Conservation (phyloP, 345 rosid genomes). For the Camelina neglecta region DNA sequence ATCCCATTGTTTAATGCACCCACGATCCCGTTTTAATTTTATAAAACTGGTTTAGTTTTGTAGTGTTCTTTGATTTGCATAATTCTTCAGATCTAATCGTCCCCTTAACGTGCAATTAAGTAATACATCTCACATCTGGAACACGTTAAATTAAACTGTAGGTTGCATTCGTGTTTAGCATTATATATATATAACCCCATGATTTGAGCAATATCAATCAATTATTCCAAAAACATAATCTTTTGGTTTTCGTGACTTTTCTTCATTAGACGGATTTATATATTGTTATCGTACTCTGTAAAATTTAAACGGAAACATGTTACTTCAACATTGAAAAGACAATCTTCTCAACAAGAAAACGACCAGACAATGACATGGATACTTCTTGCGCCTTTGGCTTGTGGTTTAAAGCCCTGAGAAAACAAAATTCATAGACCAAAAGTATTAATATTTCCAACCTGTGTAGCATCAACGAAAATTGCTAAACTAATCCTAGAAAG, state of each 20-base stretch:
- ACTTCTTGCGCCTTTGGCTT: constrained; percentile 7
- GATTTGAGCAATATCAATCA: constrained; percentile 28
- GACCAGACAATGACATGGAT: not conserved
- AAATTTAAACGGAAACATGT: not conserved
- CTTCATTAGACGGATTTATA: not conserved
- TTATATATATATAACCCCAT: not conserved
- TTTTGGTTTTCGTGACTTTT: not conserved
- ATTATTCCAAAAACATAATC: not conserved
- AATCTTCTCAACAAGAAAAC: not conserved
- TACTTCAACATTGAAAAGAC: not conserved
- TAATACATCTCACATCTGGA: constrained; percentile 12
- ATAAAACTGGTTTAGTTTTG: not conserved
- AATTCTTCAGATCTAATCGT: constrained; percentile 33
- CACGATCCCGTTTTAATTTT: constrained; percentile 23
- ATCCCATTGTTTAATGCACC: constrained; percentile 20
- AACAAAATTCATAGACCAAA: not conserved
- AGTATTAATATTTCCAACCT: not conserved
- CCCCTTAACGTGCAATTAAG: constrained; percentile 27
- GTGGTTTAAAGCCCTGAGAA: constrained; percentile 2
- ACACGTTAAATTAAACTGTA: not conserved
- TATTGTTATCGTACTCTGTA: not conserved
- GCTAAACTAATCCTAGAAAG: not conserved
- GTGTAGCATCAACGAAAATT: not conserved
- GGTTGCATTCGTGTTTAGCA: not conserved
- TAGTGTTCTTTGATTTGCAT: constrained; percentile 2